These are phyloP conservation scores for Afroboletus lepidellus DNA, from an alignment of 1,284 basidiomycete species.

Conservation along the genomic window DNA sequence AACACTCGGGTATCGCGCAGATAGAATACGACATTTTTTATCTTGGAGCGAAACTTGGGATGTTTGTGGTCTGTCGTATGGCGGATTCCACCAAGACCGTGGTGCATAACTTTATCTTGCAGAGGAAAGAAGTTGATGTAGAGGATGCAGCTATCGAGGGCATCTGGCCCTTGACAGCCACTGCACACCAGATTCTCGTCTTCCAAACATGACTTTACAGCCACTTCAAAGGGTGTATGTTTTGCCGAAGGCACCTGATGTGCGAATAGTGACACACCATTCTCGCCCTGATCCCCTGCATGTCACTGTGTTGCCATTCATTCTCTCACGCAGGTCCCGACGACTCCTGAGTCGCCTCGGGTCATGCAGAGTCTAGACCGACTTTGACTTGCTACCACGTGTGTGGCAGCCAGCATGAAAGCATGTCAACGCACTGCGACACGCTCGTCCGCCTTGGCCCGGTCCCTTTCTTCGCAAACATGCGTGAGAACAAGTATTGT, in stretches of 20 bases:
- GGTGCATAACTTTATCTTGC: constrained; percentile 32
- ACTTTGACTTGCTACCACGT: neutral
- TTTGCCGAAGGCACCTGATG: neutral
- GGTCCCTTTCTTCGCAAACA: neutral
- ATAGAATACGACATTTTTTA: constrained; percentile 34
- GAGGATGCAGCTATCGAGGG: constrained; percentile 29
- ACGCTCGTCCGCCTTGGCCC: neutral
- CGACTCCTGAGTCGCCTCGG: neutral
- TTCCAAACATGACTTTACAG: constrained; percentile 18
- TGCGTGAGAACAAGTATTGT: constrained; percentile 13
- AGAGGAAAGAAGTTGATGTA: constrained; percentile 28
- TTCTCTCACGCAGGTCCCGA: neutral
- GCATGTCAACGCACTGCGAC: constrained; percentile 4
- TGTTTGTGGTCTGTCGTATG: constrained; percentile 29
- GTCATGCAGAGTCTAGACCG: neutral
- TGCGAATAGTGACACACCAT: neutral
- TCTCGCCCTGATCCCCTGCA: constrained; percentile 2
- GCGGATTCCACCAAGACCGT: constrained; percentile 18
- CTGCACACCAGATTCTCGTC: constrained; percentile 33
- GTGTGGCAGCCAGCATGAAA: neutral
- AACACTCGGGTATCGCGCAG: constrained; percentile 4
- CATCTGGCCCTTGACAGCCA: constrained; percentile 32
- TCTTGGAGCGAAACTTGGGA: constrained; percentile 27
- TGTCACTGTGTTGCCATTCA: neutral
- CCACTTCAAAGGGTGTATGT: neutral